Evolutionary conservation across 495 filamentous ascomycete genomes (phyloP).

Genomic region (Aspergillus nanangensis): DNA sequence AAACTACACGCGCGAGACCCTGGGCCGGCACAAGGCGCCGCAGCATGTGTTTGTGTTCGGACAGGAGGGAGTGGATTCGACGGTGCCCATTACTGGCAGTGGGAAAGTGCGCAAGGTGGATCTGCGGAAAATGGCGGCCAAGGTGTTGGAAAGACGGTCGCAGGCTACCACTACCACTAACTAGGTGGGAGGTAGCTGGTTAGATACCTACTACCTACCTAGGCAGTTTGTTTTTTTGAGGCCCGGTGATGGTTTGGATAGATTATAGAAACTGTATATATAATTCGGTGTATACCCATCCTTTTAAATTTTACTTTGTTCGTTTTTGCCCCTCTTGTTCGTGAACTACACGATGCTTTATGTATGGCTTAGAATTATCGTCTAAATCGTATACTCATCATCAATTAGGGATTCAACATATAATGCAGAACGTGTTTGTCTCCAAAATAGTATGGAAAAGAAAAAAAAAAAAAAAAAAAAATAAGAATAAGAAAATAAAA

Average conservation of each 20-base stretch:
- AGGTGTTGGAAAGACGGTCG: slow-evolving; percentile 32
- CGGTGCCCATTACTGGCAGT: slow-evolving; percentile 63
- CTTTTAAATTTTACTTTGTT: background rate
- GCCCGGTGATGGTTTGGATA: no score
- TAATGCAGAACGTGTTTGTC: no score
- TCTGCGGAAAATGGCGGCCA: slow-evolving; percentile 53
- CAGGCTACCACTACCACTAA: background rate
- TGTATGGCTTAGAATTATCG: no score
- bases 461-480: no score
- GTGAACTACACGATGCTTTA: no score
- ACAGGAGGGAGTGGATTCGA: slow-evolving; percentile 48
- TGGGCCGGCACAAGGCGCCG: slow-evolving; percentile 66
- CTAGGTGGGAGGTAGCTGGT: background rate
- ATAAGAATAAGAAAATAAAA: no score
- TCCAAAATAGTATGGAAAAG: no score
- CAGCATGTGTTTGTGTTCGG: slow-evolving; percentile 63
- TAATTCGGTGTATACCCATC: background rate
- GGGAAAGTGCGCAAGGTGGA: slow-evolving; percentile 69
- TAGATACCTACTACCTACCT: no score
- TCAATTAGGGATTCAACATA: no score
- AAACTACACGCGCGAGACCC: slow-evolving; percentile 53
- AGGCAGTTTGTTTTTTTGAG: no score
- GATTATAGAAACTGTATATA: slow-evolving; percentile 3
- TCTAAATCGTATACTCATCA: no score
- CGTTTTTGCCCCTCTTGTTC: background rate